phyloP scores from a whole-genome alignment of 306 rosid genomes.

The Astragalus membranaceus region DNA sequence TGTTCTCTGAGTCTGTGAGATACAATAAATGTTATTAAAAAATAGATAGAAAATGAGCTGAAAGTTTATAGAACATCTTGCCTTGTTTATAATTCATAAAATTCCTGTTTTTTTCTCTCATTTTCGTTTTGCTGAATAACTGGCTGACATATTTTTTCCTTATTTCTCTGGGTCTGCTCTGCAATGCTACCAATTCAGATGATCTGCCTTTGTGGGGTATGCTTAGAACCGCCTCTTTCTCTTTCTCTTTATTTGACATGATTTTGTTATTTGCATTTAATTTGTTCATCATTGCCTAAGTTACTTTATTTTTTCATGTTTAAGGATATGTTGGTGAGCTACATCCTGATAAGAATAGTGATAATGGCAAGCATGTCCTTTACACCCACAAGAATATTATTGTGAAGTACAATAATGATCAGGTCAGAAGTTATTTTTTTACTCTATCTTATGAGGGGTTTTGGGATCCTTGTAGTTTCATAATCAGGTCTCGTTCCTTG shows the following conservation, averaged over 20 bases:
- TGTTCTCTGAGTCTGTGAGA: too few species aligned
- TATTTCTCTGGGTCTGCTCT: slow-evolving; percentile 21
- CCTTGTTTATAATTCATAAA: too few species aligned
- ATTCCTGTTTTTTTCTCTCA: not conserved
- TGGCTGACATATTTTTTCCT: slow-evolving; percentile 21
- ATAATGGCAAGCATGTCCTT: slow-evolving; percentile 78
- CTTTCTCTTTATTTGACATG: slow-evolving; percentile 12
- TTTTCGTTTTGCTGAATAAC: slow-evolving; percentile 13
- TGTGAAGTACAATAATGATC: slow-evolving; percentile 82
- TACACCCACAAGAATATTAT: slow-evolving; percentile 75
- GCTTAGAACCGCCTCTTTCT: slow-evolving; percentile 19
- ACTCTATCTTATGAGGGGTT: not conserved
- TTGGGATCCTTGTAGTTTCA: slow-evolving; percentile 15
- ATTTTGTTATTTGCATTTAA: slow-evolving; percentile 3
- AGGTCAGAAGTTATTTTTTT: slow-evolving; percentile 53
- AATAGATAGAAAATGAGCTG: too few species aligned
- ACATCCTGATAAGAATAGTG: slow-evolving; percentile 79
- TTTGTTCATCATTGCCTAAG: slow-evolving; percentile 9
- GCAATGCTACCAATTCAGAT: slow-evolving; percentile 55
- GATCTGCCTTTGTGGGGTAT: slow-evolving; percentile 99
- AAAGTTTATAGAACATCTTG: too few species aligned
- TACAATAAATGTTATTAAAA: too few species aligned
- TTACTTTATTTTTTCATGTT: slow-evolving; percentile 9
- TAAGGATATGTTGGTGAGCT: slow-evolving; percentile 91
- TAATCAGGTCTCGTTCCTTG: slow-evolving; percentile 20